Evolutionary conservation across 1,284 basidiomycete species (phyloP).

Genomic region (Mycosarcoma mackinlayi): DNA sequence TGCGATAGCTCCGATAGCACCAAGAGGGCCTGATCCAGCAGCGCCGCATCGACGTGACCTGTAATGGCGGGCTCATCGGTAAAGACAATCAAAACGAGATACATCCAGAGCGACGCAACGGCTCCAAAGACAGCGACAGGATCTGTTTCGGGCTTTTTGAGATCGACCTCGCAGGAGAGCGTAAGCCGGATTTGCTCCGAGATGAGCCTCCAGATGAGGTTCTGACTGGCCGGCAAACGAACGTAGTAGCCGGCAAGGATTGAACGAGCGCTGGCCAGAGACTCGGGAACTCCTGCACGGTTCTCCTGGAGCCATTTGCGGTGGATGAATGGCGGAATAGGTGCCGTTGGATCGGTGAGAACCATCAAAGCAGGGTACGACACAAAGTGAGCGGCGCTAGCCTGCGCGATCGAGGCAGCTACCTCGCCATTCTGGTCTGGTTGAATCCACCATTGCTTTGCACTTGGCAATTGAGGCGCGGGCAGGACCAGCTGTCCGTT

Average conservation of each 20-base stretch:
- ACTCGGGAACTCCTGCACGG: conserved; percentile 43
- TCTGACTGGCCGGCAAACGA: conserved; percentile 54
- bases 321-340: conserved; percentile 60
- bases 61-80: conserved; percentile 49
- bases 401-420: conserved; percentile 51
- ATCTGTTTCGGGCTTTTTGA: conserved; percentile 20
- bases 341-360: conserved; percentile 58
- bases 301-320: conserved; percentile 61
- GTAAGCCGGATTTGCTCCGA: conserved; percentile 40
- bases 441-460: conserved; percentile 58
- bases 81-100: conserved; percentile 56
- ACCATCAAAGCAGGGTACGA: conserved; percentile 62
- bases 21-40: conserved; percentile 47
- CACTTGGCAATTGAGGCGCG: conserved; percentile 34
- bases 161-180: conserved; percentile 10
- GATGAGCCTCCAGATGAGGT: conserved; percentile 53
- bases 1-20: conserved; percentile 46
- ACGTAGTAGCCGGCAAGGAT: conserved; percentile 59
- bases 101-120: conserved; percentile 59
- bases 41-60: conserved; percentile 41
- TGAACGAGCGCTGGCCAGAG: conserved; percentile 54
- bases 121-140: conserved; percentile 46
- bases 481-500: conserved; percentile 34
- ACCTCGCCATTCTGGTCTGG: conserved; percentile 44
- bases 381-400: conserved; percentile 59